Evolutionary conservation across 805 yeast species (phyloP), one percentile per base, ranked within the genome.

Genomic region (Candida maesae): DNA sequence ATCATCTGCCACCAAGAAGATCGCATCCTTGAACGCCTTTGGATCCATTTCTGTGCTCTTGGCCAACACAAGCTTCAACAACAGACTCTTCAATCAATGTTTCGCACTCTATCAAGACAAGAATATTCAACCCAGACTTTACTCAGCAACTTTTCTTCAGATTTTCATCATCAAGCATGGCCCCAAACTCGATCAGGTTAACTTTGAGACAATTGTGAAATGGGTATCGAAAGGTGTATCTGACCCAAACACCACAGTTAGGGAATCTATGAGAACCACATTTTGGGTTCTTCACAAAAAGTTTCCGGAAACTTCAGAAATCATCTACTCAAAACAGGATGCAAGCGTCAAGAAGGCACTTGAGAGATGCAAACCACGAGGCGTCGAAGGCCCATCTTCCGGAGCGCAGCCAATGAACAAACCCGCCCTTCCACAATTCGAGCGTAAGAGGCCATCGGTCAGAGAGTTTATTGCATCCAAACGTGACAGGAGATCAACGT

Each of bases 191-290:
- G 61, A 51, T 48, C 55, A 46, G 18, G 18, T 45, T 28, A 45
- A 65, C 45, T 56, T 61, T 39, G 84, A 72, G 14, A 51, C 61
- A 4, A 59, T 81, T 1, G 79, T 68, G 25, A 75, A 69, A 35
- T 66, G 79, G 47, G 55, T 87, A 1, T 45, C 64, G 3, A 80
- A 76, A 50, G 81, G 91, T 16, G 65, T 93, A 1, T 58, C 76
- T 1, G 98, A 90, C 59, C 86, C 96, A 0, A 83, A 84, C 44
- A 87, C 90, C 0, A 66, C 75, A 0, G 96, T 86, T 0, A 72
- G 97, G 49, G 95, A 80, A 52, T 66, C 78, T 0, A 84, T 82
- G 67, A 74, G 95, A 57, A 66, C 69, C 3, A 70, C 88, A 0
- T 91, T 73, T 53, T 90, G 96, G 96, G 66, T 74, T 12, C 73